Base-by-base conservation (phyloP, 129 eudicot genomes). In the Chrysanthemum seticuspe region DNA sequence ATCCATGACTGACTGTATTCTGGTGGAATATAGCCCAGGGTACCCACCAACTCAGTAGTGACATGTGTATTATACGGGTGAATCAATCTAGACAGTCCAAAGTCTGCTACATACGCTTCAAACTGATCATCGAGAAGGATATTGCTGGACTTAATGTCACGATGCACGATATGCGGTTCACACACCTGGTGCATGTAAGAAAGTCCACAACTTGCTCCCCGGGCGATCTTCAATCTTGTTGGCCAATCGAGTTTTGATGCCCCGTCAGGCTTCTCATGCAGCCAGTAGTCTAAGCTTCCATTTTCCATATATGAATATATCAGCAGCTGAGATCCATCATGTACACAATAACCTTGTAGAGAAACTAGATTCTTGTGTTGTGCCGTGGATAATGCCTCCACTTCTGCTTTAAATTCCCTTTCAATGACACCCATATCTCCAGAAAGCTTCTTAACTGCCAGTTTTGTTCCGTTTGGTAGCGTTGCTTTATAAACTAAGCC, bases 331-430 rank as follows among this genome's bases (percentile, higher is more conserved):
- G 48, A 80, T 5, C 96, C 96, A 62, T 87, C 93, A 73, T 90
- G 96, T 62, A 90, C 87, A 47, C 96, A 90, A 78, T 90, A 90
- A 48, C 96, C 96, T 77, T 87, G 93, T 81, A 90, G 78, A 14
- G 93, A 79, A 56, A 90, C 96, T 50, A 90, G 76, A 77, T 90
- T 90, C 75, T 87, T 75, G 72, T 90, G 96, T 40, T 81, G 90
- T 21, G 96, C 96, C 45, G 89, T 85, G 14, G 96, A 90, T 72
- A 90, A 79, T 54, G 85, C 93, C 71, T 90, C 93, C 29, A 90
- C 93, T 78, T 90, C 96, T 69, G 96, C 96, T 77, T 90, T 87
- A 77, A 90, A 90, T 76, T 90, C 96, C 78, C 93, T 81, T n/a
- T 86, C 96, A 82, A 90, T 85, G 58, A 90, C 72, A 49, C 96